A percentile compares a stretch with the other conserved stretches of the same genome.
Conservation (phyloP, 495 filamentous ascomycete genomes). For the Arthonia radiata region DNA sequence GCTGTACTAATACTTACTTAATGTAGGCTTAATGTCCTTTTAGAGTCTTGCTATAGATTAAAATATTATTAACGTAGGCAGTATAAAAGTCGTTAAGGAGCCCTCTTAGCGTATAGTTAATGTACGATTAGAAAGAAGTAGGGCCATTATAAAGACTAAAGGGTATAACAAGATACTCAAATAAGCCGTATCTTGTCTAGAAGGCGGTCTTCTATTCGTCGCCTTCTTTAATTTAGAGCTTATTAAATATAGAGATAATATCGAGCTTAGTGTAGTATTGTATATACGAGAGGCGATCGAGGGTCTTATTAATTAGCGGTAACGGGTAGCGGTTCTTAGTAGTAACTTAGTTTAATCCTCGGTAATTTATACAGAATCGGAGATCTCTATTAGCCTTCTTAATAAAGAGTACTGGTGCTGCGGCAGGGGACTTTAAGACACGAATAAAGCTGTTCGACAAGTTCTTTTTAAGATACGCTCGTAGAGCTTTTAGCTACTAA, state of each 20-base stretch:
- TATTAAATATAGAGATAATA: conserved; percentile 7
- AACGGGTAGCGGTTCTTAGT: conserved; percentile 20
- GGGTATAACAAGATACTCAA: neutral
- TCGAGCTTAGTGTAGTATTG: conserved; percentile 23
- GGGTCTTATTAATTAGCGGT: conserved; percentile 19
- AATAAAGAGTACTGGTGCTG: conserved; percentile 14
- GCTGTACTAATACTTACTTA: neutral
- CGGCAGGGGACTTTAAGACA: conserved; percentile 2
- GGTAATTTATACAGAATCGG: conserved; percentile 22
- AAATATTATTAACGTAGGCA: conserved; percentile 2
- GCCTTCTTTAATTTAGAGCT: conserved; percentile 3
- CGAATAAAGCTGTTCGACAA: neutral
- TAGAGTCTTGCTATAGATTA: conserved; percentile 1
- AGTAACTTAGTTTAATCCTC: conserved; percentile 17
- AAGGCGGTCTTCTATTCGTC: neutral
- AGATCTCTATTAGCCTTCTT: conserved; percentile 13
- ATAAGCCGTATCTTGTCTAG: neutral
- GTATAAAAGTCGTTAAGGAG: neutral
- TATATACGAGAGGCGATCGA: conserved; percentile 10
- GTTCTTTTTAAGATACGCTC: no score
- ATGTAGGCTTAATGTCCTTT: conserved; percentile 6
- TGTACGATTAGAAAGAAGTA: neutral
- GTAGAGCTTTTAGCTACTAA: no score
- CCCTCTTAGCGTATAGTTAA: neutral
- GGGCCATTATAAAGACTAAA: neutral